Conservation (phyloP, 805 yeast genomes). For the Candida caryicola region DNA sequence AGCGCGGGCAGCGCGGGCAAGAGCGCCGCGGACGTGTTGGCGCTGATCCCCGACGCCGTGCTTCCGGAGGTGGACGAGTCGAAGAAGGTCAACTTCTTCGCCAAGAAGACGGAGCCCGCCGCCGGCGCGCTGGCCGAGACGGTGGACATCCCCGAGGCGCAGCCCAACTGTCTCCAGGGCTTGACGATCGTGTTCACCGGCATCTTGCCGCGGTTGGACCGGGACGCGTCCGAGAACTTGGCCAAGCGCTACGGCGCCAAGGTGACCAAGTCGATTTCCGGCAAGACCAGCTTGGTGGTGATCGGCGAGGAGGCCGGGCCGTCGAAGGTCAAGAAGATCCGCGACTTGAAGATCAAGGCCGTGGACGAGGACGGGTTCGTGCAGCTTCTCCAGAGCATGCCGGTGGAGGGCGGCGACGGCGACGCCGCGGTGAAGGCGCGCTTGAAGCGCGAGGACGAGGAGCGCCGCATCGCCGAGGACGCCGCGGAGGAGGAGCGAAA, state of each 20-base stretch:
- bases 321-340: conserved; percentile 80
- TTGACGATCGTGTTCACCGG: conserved; percentile 94
- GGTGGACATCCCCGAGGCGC: conserved; percentile 71
- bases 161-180: conserved; percentile 83
- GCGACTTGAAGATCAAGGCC: conserved; percentile 69
- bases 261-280: conserved; percentile 80
- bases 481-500: conserved; percentile 37
- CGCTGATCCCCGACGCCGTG: conserved; percentile 71
- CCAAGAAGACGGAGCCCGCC: conserved; percentile 22
- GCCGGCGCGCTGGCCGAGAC: conserved; percentile 29
- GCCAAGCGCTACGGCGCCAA: conserved; percentile 90
- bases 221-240: conserved; percentile 69
- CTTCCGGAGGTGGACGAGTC: conserved; percentile 55
- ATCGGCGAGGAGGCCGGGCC: conserved; percentile 97
- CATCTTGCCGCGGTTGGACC: conserved; percentile 70
- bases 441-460: conserved; percentile 67
- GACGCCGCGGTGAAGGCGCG: conserved; percentile 71
- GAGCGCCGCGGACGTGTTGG: conserved; percentile 46
- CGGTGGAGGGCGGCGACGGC: conserved; percentile 89
- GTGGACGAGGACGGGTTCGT: conserved; percentile 85
- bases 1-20: not conserved
- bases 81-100: conserved; percentile 55
- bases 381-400: conserved; percentile 72
- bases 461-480: conserved; percentile 47
- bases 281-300: conserved; percentile 84